Evolutionary conservation across 2,329 filamentous ascomycete species (phyloP).

Genomic region (Aspergillus fischeri): DNA sequence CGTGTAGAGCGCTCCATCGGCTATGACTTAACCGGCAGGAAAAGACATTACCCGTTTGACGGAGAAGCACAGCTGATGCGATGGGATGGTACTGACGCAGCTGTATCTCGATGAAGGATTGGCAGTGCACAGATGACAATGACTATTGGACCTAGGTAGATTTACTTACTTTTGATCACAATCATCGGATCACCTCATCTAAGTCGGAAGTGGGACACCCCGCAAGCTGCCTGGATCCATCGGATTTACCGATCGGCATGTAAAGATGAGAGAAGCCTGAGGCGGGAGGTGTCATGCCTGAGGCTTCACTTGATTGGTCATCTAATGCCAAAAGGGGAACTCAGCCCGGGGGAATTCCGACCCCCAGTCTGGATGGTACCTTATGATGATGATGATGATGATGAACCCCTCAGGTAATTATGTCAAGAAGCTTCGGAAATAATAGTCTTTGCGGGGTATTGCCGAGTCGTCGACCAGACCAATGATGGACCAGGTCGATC

Average conservation of each 20-base stretch:
- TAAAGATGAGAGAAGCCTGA: not conserved
- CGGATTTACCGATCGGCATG: not conserved
- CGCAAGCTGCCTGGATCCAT: not conserved
- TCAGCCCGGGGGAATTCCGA: not conserved
- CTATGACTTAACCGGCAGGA: not conserved
- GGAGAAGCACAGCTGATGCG: not conserved
- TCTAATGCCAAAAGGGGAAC: not conserved
- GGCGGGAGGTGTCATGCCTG: not conserved
- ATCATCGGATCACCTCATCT: not conserved
- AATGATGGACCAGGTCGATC: not conserved
- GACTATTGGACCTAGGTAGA: not conserved
- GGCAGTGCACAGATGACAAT: not conserved
- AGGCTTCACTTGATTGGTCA: not conserved
- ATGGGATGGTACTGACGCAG: no score
- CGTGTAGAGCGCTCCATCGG: constrained; percentile 1
- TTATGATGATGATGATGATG: no score
- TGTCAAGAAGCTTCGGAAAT: not conserved
- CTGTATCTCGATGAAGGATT: not conserved
- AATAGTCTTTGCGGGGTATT: not conserved
- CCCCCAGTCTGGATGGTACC: not conserved
- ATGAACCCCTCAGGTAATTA: no score
- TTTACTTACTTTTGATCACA: not conserved
- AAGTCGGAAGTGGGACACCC: not conserved
- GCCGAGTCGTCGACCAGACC: not conserved
- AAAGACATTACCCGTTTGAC: not conserved